Conservation (phyloP, 768 basidiomycete species). For the Mycena amicta region DNA sequence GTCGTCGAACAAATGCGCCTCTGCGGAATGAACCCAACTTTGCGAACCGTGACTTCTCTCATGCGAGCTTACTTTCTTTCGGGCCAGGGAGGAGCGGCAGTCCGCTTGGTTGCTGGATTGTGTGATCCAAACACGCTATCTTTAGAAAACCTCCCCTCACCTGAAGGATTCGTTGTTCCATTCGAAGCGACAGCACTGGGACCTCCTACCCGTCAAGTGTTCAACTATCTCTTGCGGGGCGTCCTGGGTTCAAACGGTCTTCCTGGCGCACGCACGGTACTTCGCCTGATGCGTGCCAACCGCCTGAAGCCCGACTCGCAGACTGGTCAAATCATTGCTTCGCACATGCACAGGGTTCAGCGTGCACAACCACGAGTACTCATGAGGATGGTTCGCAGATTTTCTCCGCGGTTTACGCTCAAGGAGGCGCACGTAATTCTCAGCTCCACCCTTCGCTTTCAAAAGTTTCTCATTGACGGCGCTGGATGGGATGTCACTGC, state of each 20-base stretch:
- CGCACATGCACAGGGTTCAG: constrained; percentile 49
- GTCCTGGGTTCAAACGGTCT: constrained; percentile 53
- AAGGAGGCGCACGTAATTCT: constrained; percentile 61
- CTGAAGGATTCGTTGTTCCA: constrained; percentile 27
- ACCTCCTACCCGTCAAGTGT: constrained; percentile 46
- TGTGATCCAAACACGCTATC: constrained; percentile 38
- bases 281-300: constrained; percentile 57
- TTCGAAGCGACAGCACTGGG: constrained; percentile 32
- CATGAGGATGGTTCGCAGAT: constrained; percentile 46
- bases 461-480: constrained; percentile 48
- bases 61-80: constrained; percentile 56
- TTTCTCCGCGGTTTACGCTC: constrained; percentile 55
- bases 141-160: constrained; percentile 24
- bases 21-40: constrained; percentile 46
- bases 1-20: constrained; percentile 51
- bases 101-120: constrained; percentile 51
- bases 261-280: constrained; percentile 44
- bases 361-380: constrained; percentile 48
- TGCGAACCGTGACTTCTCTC: constrained; percentile 52
- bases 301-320: constrained; percentile 52
- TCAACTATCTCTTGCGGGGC: constrained; percentile 64
- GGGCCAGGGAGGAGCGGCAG: constrained; percentile 50
- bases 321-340: constrained; percentile 59
- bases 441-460: constrained; percentile 51
- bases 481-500: constrained; percentile 50